Evolutionary conservation across 2,329 filamentous ascomycete genomes (phyloP).

Genomic region (Arthrobotrys iridis): DNA sequence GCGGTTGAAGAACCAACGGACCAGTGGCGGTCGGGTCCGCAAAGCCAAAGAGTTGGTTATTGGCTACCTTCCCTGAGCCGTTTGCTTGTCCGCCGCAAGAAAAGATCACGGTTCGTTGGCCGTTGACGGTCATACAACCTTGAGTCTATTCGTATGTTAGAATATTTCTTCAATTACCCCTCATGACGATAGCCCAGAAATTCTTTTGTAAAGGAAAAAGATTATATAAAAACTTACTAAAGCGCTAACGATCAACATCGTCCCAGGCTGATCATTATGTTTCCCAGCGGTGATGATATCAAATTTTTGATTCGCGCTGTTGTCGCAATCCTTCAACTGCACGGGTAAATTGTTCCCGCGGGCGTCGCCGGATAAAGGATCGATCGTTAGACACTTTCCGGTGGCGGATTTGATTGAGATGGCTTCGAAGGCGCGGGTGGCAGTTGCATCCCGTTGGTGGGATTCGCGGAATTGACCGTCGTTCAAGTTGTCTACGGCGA

Average conservation of each 20-base stretch:
- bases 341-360: constrained; percentile 68
- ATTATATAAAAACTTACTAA: constrained; percentile 60
- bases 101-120: constrained; percentile 68
- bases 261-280: constrained; percentile 65
- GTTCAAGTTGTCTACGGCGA: constrained; percentile 65
- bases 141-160: constrained; percentile 63
- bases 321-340: constrained; percentile 63
- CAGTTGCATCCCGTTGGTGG: constrained; percentile 64
- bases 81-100: constrained; percentile 70
- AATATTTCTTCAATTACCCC: not conserved
- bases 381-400: constrained; percentile 66
- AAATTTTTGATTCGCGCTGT: constrained; percentile 65
- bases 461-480: constrained; percentile 66
- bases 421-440: constrained; percentile 64
- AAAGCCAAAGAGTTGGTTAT: constrained; percentile 67
- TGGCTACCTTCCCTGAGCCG: constrained; percentile 65
- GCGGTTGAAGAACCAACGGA: constrained; percentile 63
- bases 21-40: constrained; percentile 58
- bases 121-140: constrained; percentile 71
- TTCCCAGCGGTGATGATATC: constrained; percentile 67
- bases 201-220: not conserved
- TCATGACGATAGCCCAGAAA: not conserved
- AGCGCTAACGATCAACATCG: constrained; percentile 68
- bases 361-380: constrained; percentile 68
- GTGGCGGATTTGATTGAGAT: constrained; percentile 63